A percentile compares a stretch with the other conserved stretches of the same genome.
phyloP scores from a whole-genome alignment of 1,139 yeast genomes.

The Citeromyces siamensis region DNA sequence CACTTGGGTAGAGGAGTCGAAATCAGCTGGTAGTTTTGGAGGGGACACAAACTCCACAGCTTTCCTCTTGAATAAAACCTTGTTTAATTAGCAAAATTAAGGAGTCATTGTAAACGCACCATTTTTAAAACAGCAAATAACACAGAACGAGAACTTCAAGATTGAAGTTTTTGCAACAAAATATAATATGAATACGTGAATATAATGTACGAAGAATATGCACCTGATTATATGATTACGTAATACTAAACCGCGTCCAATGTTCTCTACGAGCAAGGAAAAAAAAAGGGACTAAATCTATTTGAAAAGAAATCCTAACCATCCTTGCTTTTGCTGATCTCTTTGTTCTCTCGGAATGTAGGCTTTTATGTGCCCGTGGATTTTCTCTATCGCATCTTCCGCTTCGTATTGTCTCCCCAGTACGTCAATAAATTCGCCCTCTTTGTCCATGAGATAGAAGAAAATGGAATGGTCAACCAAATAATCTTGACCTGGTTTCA shows the following conservation, averaged over 20 bases:
- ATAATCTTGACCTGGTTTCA: conserved; percentile 92
- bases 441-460: conserved; percentile 94
- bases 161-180: conserved; percentile 2
- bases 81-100: too few relatives aligned
- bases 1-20: conserved; percentile 34
- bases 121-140: too few relatives aligned
- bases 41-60: conserved; percentile 49
- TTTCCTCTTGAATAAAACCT: conserved; percentile 66
- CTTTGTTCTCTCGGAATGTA: conserved; percentile 61
- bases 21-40: conserved; percentile 40
- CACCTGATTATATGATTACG: conserved; percentile 1
- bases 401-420: conserved; percentile 86
- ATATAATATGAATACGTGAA: neutral
- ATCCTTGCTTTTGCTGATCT: conserved; percentile 41
- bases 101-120: too few relatives aligned
- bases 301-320: conserved; percentile 23
- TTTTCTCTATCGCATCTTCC: conserved; percentile 65
- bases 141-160: too few relatives aligned
- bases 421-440: conserved; percentile 89
- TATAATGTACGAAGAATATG: conserved; percentile 1
- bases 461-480: conserved; percentile 94
- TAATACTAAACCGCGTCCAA: conserved; percentile 2
- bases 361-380: conserved; percentile 63
- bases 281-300: conserved; percentile 7
- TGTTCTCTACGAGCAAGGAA: neutral